A percentile compares a stretch with the other conserved stretches of the same genome.
phyloP scores from a whole-genome alignment of 768 basidiomycete genomes.

The Daedaleopsis sinensis region DNA sequence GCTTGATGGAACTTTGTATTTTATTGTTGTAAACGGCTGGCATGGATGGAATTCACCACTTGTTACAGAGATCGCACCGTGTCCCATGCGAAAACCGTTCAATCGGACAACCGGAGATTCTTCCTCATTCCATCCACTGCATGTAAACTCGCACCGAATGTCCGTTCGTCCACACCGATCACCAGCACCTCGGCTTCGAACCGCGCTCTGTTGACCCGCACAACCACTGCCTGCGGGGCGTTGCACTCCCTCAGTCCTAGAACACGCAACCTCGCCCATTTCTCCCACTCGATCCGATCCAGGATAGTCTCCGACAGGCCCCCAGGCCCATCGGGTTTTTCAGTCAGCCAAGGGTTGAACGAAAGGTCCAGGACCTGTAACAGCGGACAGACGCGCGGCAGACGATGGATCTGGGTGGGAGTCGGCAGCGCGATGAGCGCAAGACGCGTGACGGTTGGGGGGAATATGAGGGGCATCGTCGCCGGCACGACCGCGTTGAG shows the following conservation, averaged over 20 bases:
- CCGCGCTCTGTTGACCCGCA: constrained; percentile 57
- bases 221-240: constrained; percentile 44
- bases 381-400: constrained; percentile 64
- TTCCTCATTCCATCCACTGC: constrained; percentile 17
- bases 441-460: constrained; percentile 66
- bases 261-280: constrained; percentile 54
- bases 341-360: constrained; percentile 55
- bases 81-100: not conserved
- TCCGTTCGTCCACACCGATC: constrained; percentile 30
- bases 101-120: constrained; percentile 11
- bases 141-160: constrained; percentile 6
- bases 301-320: constrained; percentile 40
- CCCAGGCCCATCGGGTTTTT: constrained; percentile 9
- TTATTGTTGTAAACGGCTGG: no score
- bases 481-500: constrained; percentile 50
- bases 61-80: not conserved
- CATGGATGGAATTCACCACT: not conserved
- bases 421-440: constrained; percentile 55
- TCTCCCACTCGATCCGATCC: constrained; percentile 59
- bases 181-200: constrained; percentile 56
- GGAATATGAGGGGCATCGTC: constrained; percentile 52
- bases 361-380: constrained; percentile 68
- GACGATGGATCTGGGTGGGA: constrained; percentile 54
- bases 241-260: constrained; percentile 61
- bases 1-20: not conserved